These are phyloP conservation scores for Luffa aegyptiaca DNA, from an alignment of 306 rosid genomes.

Conservation along the genomic window DNA sequence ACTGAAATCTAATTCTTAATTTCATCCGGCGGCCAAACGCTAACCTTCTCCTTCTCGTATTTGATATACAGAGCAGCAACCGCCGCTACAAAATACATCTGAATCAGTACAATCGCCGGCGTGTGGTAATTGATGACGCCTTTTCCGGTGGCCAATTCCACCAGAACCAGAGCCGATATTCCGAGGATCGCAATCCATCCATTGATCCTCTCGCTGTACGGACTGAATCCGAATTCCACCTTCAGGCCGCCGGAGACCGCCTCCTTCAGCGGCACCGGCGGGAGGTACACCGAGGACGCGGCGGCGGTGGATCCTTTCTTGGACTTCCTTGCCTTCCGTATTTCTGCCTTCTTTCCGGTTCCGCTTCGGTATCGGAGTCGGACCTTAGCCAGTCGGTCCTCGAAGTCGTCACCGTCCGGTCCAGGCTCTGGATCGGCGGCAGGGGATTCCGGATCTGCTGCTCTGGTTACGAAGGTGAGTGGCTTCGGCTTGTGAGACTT, in stretches of 20 bases:
- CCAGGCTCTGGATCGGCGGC: conserved; percentile 22
- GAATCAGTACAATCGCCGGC: conserved; percentile 49
- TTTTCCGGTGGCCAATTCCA: conserved; percentile 83
- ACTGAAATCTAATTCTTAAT: neutral
- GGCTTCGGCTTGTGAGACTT: conserved; percentile 28
- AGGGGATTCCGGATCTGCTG: conserved; percentile 47
- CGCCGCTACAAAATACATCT: conserved; percentile 73
- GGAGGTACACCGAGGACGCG: conserved; percentile 41
- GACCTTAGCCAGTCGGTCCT: conserved; percentile 22
- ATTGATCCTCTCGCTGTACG: conserved; percentile 63
- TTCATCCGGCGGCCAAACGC: conserved; percentile 48
- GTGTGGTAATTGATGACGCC: conserved; percentile 62
- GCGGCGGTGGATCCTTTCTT: conserved; percentile 24
- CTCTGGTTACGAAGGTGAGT: conserved; percentile 31
- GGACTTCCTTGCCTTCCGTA: conserved; percentile 42
- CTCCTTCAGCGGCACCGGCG: conserved; percentile 72
- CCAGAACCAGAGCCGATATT: conserved; percentile 55
- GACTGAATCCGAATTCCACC: conserved; percentile 68
- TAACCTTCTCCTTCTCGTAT: conserved; percentile 68
- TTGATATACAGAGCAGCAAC: conserved; percentile 53
- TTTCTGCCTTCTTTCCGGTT: conserved; percentile 73
- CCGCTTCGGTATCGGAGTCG: conserved; percentile 67
- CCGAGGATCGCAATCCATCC: conserved; percentile 68
- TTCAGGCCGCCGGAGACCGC: conserved; percentile 52
- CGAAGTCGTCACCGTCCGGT: conserved; percentile 18